Percentiles rank a stretch among this genome's conserved stretches.
Evolutionary conservation across 768 basidiomycete species (phyloP).

Genomic region (Leccinum pellstonianum): DNA sequence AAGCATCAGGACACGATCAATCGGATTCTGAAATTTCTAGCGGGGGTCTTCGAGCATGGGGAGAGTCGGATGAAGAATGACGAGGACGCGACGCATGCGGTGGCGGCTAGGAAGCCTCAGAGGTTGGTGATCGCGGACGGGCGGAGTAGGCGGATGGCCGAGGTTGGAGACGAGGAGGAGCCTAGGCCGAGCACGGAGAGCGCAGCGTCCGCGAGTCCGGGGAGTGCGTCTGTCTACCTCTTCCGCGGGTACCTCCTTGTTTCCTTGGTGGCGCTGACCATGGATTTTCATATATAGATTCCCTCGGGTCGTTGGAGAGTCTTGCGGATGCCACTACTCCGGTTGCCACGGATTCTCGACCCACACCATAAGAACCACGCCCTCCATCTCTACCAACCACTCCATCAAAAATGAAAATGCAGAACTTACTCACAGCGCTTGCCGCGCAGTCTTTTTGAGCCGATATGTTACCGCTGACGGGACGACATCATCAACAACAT

Average conservation of each 20-base stretch:
- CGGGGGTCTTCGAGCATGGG: slow-evolving; percentile 77
- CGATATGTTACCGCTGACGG: slow-evolving; percentile 20
- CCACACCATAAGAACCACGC: slow-evolving; percentile 15
- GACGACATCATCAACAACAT: slow-evolving; percentile 25
- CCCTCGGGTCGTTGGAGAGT: slow-evolving; percentile 46
- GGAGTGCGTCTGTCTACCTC: slow-evolving; percentile 9
- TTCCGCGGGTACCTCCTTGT: neutral
- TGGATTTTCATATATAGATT: slow-evolving; percentile 27
- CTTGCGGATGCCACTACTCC: slow-evolving; percentile 19
- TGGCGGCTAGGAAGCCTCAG: slow-evolving; percentile 49
- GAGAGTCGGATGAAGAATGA: slow-evolving; percentile 39
- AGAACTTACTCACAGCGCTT: slow-evolving; percentile 52
- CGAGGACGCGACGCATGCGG: slow-evolving; percentile 38
- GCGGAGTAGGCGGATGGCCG: slow-evolving; percentile 36
- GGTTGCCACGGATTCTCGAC: slow-evolving; percentile 9
- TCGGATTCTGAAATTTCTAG: slow-evolving; percentile 90
- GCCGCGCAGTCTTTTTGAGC: slow-evolving; percentile 25
- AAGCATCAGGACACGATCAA: slow-evolving; percentile 97
- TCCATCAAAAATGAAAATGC: slow-evolving; percentile 47
- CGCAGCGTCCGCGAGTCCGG: slow-evolving; percentile 17
- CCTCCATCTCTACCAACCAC: slow-evolving; percentile 43
- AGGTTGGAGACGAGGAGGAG: slow-evolving; percentile 43
- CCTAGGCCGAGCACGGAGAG: slow-evolving; percentile 31
- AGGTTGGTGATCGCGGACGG: slow-evolving; percentile 69
- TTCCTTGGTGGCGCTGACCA: neutral